These are phyloP conservation scores for Fusarium sp. DNA, from an alignment of 2,329 filamentous ascomycete genomes.

Conservation along the genomic window DNA sequence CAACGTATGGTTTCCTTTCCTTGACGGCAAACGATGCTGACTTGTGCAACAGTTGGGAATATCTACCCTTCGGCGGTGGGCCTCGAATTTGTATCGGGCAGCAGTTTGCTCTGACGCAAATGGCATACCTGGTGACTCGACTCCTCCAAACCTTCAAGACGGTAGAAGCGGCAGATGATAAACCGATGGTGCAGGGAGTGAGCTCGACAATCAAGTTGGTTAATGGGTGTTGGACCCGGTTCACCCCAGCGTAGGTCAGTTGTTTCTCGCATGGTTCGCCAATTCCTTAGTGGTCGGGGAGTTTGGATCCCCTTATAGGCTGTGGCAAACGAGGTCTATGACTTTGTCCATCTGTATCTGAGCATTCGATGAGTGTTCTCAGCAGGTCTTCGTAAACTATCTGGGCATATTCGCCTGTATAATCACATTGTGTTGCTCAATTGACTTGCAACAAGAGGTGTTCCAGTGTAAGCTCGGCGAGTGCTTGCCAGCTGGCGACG, in stretches of 20 bases:
- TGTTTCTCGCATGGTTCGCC: too few relatives aligned
- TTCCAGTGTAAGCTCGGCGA: not conserved
- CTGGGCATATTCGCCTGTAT: too few relatives aligned
- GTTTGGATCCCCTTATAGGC: too few relatives aligned
- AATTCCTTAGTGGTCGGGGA: too few relatives aligned
- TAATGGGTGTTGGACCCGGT: constrained; percentile 48
- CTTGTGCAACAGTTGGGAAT: constrained; percentile 54
- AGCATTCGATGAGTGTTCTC: too few relatives aligned
- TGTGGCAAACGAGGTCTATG: too few relatives aligned
- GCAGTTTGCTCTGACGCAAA: constrained; percentile 59
- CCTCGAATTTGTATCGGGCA: constrained; percentile 63
- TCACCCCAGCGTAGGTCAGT: constrained; percentile 40
- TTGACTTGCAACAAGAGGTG: not conserved
- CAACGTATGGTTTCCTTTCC: constrained; percentile 42
- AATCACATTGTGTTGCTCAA: too few relatives aligned
- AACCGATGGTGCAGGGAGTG: constrained; percentile 45
- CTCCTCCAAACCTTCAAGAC: constrained; percentile 54
- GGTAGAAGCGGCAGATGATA: constrained; percentile 49
- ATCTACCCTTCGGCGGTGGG: constrained; percentile 62
- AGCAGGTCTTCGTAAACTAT: too few relatives aligned
- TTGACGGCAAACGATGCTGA: constrained; percentile 6
- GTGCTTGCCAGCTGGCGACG: constrained; percentile 20
- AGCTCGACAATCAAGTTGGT: constrained; percentile 46
- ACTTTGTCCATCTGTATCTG: too few relatives aligned
- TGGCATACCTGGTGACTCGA: constrained; percentile 56